phyloP scores from a whole-genome alignment of 2,329 filamentous ascomycete species.

The Trichoderma sp. region DNA sequence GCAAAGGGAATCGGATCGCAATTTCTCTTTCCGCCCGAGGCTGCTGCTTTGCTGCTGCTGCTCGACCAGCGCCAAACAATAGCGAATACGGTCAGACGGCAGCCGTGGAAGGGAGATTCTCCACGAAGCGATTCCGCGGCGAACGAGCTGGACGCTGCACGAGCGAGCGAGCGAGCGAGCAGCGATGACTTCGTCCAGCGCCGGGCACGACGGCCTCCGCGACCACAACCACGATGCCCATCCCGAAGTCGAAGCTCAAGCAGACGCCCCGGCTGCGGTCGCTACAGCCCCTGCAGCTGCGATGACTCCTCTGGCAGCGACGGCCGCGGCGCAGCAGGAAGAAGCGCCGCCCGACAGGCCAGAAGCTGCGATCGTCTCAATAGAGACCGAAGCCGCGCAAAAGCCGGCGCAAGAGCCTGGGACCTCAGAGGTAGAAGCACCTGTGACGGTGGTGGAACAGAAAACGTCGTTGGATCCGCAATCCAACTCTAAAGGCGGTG shows the following conservation, averaged over 20 bases:
- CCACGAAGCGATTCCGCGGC: conserved; percentile 39
- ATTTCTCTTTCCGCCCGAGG: conserved; percentile 32
- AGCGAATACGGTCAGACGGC: conserved; percentile 4
- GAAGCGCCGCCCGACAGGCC: neutral
- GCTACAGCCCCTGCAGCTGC: conserved; percentile 22
- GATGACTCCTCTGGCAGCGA: conserved; percentile 5
- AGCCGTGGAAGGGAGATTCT: neutral
- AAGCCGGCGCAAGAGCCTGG: conserved; percentile 18
- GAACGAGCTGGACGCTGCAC: conserved; percentile 60
- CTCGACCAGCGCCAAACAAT: neutral
- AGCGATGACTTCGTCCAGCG: conserved; percentile 66
- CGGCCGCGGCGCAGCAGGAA: conserved; percentile 4
- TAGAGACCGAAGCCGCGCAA: conserved; percentile 12
- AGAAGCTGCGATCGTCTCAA: neutral
- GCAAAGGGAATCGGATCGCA: conserved; percentile 27
- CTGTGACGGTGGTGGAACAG: neutral
- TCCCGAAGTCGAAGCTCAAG: conserved; percentile 6
- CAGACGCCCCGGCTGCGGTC: conserved; percentile 1
- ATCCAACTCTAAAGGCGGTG: neutral
- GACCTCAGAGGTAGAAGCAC: neutral
- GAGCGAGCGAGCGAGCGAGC: conserved; percentile 37
- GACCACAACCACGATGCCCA: conserved; percentile 27
- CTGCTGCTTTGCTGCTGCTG: conserved; percentile 27
- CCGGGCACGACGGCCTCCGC: conserved; percentile 42
- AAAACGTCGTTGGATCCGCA: neutral